Percentiles rank a stretch among this genome's conserved stretches.
Evolutionary conservation across 1,284 basidiomycete species (phyloP).

Genomic region (Cryptococcus sp.): DNA sequence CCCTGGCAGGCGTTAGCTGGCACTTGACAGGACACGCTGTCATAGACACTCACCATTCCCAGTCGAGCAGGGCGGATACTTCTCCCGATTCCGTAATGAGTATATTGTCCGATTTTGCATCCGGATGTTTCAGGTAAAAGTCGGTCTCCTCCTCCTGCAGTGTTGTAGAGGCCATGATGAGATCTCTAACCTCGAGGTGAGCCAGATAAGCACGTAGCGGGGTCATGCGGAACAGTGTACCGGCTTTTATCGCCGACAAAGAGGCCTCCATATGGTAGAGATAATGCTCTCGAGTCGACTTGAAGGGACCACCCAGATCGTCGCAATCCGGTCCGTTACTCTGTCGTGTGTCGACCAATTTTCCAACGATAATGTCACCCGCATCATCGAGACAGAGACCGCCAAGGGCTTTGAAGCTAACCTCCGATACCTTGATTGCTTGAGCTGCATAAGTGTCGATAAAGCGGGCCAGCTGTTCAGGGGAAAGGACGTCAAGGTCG

Average conservation of each 20-base stretch:
- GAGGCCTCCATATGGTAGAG: neutral
- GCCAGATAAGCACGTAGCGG: neutral
- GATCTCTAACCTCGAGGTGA: neutral
- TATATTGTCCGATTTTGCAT: neutral
- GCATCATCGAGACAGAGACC: too few relatives aligned
- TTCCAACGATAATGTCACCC: too few relatives aligned
- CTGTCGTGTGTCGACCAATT: too few relatives aligned
- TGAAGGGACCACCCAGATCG: constrained; percentile 1
- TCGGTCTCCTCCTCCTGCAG: neutral
- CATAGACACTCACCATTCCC: constrained; percentile 11
- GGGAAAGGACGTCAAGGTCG: neutral
- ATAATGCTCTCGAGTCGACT: neutral
- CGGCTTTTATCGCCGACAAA: neutral
- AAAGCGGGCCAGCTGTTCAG: too few relatives aligned
- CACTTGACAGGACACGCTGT: too few relatives aligned
- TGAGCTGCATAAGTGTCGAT: too few relatives aligned
- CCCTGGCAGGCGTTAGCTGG: too few relatives aligned
- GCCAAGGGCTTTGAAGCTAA: too few relatives aligned
- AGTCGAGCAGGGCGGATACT: constrained; percentile 9
- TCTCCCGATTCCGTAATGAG: neutral
- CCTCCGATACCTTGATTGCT: too few relatives aligned
- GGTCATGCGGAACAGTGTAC: neutral
- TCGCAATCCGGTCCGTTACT: too few relatives aligned
- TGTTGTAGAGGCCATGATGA: neutral
- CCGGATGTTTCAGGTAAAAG: neutral